phyloP scores from a whole-genome alignment of 2,329 filamentous ascomycete species.

The Leptographium radiaticola region DNA sequence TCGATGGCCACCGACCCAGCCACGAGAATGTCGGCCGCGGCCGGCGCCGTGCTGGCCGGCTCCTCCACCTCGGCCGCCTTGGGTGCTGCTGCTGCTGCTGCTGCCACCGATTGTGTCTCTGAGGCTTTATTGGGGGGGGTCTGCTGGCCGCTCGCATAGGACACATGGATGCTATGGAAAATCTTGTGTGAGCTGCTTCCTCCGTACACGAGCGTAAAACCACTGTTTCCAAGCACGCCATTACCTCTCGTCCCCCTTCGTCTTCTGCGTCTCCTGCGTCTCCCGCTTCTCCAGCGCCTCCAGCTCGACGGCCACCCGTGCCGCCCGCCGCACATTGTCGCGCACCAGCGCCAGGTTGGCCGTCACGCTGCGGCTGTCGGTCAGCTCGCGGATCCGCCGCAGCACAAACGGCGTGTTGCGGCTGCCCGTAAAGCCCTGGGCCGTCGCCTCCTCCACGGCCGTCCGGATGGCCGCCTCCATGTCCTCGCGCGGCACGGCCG shows the following conservation, averaged over 20 bases:
- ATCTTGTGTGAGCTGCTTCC: no score
- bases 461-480: constrained; percentile 58
- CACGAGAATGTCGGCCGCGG: constrained; percentile 55
- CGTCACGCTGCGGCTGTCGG: constrained; percentile 52
- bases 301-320: constrained; percentile 40
- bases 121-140: no score
- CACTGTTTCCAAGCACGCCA: background rate
- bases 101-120: background rate
- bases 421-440: constrained; percentile 55
- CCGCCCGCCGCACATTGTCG: constrained; percentile 40
- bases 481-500: constrained; percentile 54
- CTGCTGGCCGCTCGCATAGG: no score
- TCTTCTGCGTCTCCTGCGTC: no score
- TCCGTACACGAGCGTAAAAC: no score
- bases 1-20: constrained; percentile 86
- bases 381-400: constrained; percentile 65
- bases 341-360: constrained; percentile 57
- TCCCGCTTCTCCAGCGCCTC: constrained; percentile 5
- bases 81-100: no score
- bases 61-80: no score
- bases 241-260: constrained; percentile 1
- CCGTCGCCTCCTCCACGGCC: constrained; percentile 51
- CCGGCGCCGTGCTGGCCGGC: no score
- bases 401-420: constrained; percentile 80
- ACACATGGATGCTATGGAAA: no score